Evolutionary conservation across 768 basidiomycete genomes (phyloP).

Genomic region (Kwoniella newhampshirensis): DNA sequence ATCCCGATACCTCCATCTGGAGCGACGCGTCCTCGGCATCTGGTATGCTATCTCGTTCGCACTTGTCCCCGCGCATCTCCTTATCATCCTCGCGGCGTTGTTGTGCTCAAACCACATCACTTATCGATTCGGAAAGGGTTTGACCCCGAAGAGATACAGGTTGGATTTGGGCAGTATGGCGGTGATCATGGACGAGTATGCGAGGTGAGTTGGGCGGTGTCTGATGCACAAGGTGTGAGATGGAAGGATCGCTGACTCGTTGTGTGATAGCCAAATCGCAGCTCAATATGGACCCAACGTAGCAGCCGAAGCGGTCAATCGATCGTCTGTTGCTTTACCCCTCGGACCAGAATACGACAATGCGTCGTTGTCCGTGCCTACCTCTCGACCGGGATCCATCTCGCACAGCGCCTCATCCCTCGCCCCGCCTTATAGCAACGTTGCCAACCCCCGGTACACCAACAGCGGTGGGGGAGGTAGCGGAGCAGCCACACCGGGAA

Average conservation of each 20-base stretch:
- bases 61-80: constrained; percentile 68
- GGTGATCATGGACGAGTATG: constrained; percentile 80
- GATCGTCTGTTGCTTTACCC: constrained; percentile 56
- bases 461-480: too few species aligned
- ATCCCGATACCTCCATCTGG: constrained; percentile 62
- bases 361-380: too few species aligned
- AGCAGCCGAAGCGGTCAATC: constrained; percentile 62
- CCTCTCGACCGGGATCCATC: too few species aligned
- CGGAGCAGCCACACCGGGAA: not conserved
- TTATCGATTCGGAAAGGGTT: constrained; percentile 81
- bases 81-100: constrained; percentile 64
- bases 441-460: too few species aligned
- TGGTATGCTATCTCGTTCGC: constrained; percentile 71
- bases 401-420: too few species aligned
- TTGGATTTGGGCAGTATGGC: constrained; percentile 73
- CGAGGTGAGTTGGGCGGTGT: constrained; percentile 58
- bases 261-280: constrained; percentile 63
- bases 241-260: not conserved
- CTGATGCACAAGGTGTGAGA: too few species aligned
- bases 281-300: constrained; percentile 70
- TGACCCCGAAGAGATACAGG: constrained; percentile 81
- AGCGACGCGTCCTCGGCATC: constrained; percentile 60
- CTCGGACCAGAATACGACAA: constrained; percentile 1
- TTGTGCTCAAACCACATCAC: constrained; percentile 81
- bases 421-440: too few species aligned